Percentiles rank a stretch among this genome's conserved stretches.
Evolutionary conservation across 1,139 yeast genomes (phyloP).

Genomic region (Suhomyces panamericanus): DNA sequence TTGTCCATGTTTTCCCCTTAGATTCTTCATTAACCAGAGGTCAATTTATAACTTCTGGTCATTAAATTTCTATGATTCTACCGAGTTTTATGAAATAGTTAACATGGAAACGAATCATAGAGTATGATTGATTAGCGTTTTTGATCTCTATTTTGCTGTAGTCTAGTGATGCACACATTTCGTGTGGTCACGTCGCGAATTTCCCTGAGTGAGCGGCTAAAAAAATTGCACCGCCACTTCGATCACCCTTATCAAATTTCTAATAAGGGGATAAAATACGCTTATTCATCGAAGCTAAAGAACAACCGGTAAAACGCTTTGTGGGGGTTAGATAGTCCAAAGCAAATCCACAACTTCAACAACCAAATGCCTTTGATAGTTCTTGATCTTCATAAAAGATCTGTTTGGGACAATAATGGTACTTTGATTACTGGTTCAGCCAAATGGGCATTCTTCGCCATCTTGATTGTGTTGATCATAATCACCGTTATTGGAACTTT

Average conservation of each 20-base stretch:
- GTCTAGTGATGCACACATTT: too few species aligned
- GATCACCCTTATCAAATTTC: not conserved
- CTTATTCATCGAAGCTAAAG: not conserved
- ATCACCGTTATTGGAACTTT: conserved; percentile 54
- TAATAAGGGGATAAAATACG: not conserved
- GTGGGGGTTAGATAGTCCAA: not conserved
- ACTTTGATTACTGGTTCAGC: conserved; percentile 39
- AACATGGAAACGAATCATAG: too few species aligned
- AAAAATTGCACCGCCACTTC: not conserved
- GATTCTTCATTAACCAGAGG: too few species aligned
- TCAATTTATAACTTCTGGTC: too few species aligned
- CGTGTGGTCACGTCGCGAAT: not conserved
- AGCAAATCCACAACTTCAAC: too few species aligned
- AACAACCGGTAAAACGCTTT: not conserved
- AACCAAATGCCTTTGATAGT: not conserved
- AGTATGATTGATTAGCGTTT: too few species aligned
- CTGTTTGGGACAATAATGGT: conserved; percentile 15
- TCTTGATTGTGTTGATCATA: conserved; percentile 48
- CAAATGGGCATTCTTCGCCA: conserved; percentile 59
- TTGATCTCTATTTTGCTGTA: too few species aligned
- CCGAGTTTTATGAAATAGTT: too few species aligned
- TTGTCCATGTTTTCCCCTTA: too few species aligned
- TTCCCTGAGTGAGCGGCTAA: not conserved
- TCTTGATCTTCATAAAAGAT: not conserved
- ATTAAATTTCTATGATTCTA: too few species aligned